Percentiles rank a stretch among this genome's conserved stretches.
Evolutionary conservation across 768 basidiomycete species (phyloP).

Genomic region (Boletus tomentosulus): DNA sequence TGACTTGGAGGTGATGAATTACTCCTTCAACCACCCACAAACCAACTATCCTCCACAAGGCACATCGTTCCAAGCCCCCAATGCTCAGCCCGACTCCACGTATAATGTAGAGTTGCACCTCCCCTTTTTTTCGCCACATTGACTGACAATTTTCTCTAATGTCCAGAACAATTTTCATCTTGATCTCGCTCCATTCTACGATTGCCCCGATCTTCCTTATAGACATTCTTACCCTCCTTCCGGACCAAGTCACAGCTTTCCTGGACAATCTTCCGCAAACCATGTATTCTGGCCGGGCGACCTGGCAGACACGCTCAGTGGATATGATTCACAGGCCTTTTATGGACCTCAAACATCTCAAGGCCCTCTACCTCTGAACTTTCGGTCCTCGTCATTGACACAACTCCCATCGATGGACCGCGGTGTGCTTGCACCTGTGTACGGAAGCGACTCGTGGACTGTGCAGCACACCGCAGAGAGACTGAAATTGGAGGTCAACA

Average conservation of each 20-base stretch:
- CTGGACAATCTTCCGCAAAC: not conserved
- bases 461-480: not conserved
- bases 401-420: not conserved
- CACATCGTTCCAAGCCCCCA: not conserved
- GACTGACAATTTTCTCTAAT: not conserved
- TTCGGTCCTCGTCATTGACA: not conserved
- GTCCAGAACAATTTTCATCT: slow-evolving; percentile 7
- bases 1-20: slow-evolving; percentile 6
- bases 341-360: slow-evolving; percentile 2
- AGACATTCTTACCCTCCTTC: not conserved
- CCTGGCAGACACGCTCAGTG: not conserved
- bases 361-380: not conserved
- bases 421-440: slow-evolving; percentile 2
- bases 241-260: not conserved
- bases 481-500: slow-evolving; percentile 1
- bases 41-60: not conserved
- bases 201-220: not conserved
- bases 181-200: not conserved
- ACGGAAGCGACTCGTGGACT: not conserved
- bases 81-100: slow-evolving; percentile 1
- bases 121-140: not conserved
- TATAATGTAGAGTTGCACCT: slow-evolving; percentile 4
- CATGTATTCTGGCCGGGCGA: not conserved
- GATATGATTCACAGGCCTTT: not conserved
- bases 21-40: not conserved